Percentiles rank a stretch among this genome's conserved stretches.
phyloP scores from a whole-genome alignment of 148 eudicot species.

The Polygonum aviculare region DNA sequence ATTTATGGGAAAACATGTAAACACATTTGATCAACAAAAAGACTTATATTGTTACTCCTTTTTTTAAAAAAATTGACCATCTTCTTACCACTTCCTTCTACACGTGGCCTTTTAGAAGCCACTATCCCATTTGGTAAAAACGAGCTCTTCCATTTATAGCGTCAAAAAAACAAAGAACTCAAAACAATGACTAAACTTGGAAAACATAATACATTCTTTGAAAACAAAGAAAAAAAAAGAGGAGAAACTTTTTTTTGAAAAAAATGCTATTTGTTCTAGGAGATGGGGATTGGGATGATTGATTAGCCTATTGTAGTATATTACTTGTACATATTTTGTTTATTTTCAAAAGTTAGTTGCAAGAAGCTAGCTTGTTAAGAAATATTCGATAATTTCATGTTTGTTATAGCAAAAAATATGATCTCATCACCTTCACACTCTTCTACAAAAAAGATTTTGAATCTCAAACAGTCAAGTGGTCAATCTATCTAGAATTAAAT shows the following conservation, averaged over 20 bases:
- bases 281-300: not conserved
- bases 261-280: not conserved
- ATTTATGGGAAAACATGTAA: not conserved
- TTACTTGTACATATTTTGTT: not conserved
- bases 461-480: too few species aligned
- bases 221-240: not conserved
- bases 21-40: not conserved
- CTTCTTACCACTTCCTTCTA: not conserved
- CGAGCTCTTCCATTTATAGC: not conserved
- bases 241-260: too few species aligned
- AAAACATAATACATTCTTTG: not conserved
- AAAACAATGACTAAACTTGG: not conserved
- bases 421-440: not conserved
- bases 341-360: not conserved
- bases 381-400: not conserved
- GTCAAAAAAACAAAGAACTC: not conserved
- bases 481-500: constrained; percentile 14
- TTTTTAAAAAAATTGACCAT: not conserved
- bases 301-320: not conserved
- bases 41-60: not conserved
- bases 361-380: not conserved
- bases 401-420: not conserved
- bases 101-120: constrained; percentile 11
- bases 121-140: constrained; percentile 5
- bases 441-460: too few species aligned